phyloP scores from a whole-genome alignment of 192 early-diverging fungal species.

The Spizellomyces sp. region DNA sequence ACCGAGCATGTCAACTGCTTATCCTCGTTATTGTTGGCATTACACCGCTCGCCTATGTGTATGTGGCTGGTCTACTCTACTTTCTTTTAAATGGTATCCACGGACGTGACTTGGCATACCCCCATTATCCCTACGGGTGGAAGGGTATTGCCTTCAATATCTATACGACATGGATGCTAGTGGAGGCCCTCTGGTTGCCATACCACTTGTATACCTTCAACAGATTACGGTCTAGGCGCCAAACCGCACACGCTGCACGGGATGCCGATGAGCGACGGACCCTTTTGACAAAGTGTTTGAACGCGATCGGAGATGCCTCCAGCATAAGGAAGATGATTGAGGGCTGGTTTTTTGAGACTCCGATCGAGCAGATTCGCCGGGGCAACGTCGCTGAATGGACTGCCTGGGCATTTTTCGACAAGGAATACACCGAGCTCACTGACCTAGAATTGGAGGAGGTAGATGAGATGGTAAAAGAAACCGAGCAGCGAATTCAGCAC shows the following conservation, averaged over 20 bases:
- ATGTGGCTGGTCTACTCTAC: not conserved
- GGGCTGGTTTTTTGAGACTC: conserved; percentile 22
- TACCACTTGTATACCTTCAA: conserved; percentile 16
- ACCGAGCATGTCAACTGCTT: conserved; percentile 5
- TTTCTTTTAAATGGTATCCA: not conserved
- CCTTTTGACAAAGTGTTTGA: conserved; percentile 7
- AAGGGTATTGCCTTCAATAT: not conserved
- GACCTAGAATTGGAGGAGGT: not conserved
- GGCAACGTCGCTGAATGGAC: conserved; percentile 7
- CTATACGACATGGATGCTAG: conserved; percentile 18
- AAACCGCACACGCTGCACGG: not conserved
- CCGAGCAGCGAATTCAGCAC: not conserved
- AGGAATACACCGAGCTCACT: not conserved
- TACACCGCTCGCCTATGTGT: conserved; percentile 14
- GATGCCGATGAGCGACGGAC: not conserved
- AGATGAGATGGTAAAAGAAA: not conserved
- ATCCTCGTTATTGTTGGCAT: not conserved
- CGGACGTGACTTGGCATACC: not conserved
- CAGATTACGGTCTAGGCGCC: not conserved
- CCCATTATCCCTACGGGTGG: not conserved
- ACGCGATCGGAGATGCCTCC: not conserved
- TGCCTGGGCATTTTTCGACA: conserved; percentile 30
- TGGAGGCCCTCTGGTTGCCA: conserved; percentile 21
- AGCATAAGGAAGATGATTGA: not conserved
- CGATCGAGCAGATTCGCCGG: not conserved